Evolutionary conservation across 164 flowering plant genomes (phyloP), one percentile per base, ranked within the genome.

Genomic region (Vitis amurensis): DNA sequence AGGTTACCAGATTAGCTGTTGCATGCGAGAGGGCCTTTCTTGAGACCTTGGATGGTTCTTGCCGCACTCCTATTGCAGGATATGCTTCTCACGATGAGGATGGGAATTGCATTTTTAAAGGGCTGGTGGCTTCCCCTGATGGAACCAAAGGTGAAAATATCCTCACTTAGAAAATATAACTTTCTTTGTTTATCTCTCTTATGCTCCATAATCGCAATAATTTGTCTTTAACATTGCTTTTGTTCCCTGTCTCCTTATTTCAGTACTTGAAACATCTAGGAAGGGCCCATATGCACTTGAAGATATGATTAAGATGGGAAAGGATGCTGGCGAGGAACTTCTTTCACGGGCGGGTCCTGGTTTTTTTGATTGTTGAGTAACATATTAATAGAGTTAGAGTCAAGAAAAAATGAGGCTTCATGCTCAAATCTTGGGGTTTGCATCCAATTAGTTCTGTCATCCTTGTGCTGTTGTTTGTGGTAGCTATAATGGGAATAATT

Each of bases 41-140:
- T 15, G 78, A 75, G 72, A 88, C 93, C 9, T 70, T 95, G 70
- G 97, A 95, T 78, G 99, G 99, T 6, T 95, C 98, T 57, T 95
- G 99, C 71, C 90, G 97, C 12, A 95, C 99, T 55, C 99, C 99
- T 14, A 95, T 95, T 76, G 99, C 97, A 11, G 99, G 99, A 63
- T 93, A 91, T 71, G 99, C 99, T 16, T 67, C 73, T 55, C 81
- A 74, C 48, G 94, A 86, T 57, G 82, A 80, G 51, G 85, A 87
- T 68, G 98, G 99, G 9, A 76, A 87, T 59, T 93, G 99, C 75
- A 52, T 85, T 50, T 95, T 95, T 53, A 91, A 71, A 78, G 99
- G 97, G 17, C 79, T 93, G 81, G 99, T 95, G 37, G 99, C 99
- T 70, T 93, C 99, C 2, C 97, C 98, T 1, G 97, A 95, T 83